Percentiles rank a stretch among this genome's conserved stretches.
These are phyloP conservation scores for Daphne laureola DNA, from an alignment of 441 rosid genomes.

Conservation along the genomic window DNA sequence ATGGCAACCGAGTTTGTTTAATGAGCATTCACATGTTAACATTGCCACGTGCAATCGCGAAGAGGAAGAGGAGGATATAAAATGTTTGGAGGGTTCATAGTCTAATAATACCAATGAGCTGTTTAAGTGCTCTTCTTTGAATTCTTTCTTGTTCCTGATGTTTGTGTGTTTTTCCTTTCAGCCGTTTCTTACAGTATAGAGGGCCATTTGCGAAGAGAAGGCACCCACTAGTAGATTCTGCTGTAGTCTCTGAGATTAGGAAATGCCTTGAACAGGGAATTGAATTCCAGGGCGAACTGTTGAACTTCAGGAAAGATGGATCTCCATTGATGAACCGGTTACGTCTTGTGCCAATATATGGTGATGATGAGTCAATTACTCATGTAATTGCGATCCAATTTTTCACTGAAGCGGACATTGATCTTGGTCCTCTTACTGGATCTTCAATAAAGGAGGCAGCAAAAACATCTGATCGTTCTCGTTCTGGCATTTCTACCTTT, in stretches of 20 bases:
- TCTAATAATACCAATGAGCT: background rate
- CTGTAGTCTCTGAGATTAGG: conserved; percentile 68
- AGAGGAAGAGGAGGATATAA: too few relatives aligned
- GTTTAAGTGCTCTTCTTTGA: background rate
- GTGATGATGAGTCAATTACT: conserved; percentile 72
- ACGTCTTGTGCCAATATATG: conserved; percentile 78
- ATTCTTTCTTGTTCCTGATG: conserved; percentile 9
- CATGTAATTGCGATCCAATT: conserved; percentile 87
- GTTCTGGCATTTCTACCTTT: conserved; percentile 28
- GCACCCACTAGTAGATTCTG: conserved; percentile 82
- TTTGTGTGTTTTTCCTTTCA: conserved; percentile 22
- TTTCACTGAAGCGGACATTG: conserved; percentile 76
- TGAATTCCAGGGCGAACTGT: conserved; percentile 84
- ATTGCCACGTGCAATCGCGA: too few relatives aligned
- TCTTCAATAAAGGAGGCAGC: conserved; percentile 40
- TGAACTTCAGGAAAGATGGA: conserved; percentile 91
- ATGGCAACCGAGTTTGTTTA: too few relatives aligned
- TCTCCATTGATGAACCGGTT: conserved; percentile 78
- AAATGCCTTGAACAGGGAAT: conserved; percentile 79
- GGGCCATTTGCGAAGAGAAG: conserved; percentile 94
- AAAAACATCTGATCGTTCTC: conserved; percentile 33
- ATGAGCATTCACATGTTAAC: too few relatives aligned
- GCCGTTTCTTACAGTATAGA: conserved; percentile 94
- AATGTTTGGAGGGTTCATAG: too few relatives aligned
- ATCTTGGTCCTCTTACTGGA: conserved; percentile 66